Conservation (phyloP, 345 rosid genomes). For the Lenwebbia sp. region DNA sequence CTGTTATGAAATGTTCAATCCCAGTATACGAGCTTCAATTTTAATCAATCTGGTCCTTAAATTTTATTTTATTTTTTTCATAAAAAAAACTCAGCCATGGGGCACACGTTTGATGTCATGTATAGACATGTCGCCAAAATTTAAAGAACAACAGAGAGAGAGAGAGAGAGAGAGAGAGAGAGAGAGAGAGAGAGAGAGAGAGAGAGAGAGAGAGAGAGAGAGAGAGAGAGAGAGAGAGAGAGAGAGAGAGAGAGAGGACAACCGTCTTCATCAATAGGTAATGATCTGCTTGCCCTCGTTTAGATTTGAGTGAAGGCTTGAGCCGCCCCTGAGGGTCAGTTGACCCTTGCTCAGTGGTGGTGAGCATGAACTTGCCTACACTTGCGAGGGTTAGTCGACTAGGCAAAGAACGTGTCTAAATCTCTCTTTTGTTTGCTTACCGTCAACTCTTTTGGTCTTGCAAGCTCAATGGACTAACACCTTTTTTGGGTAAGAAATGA, state of each 20-base stretch:
- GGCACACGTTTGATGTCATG: background rate
- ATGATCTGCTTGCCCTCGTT: rapidly evolving
- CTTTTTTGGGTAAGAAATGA: background rate
- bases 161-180: too few relatives aligned
- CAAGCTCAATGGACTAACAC: background rate
- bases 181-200: too few relatives aligned
- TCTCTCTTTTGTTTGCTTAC: background rate
- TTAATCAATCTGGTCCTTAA: background rate
- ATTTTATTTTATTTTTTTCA: too few relatives aligned
- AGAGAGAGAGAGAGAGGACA: background rate
- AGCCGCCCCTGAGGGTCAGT: background rate
- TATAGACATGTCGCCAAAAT: background rate
- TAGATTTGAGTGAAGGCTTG: background rate
- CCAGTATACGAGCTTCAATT: background rate
- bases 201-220: too few relatives aligned
- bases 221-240: too few relatives aligned
- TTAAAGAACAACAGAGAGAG: background rate
- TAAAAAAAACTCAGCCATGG: background rate
- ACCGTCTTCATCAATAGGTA: rapidly evolving
- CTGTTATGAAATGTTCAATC: background rate
- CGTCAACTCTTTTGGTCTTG: background rate
- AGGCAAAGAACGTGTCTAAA: background rate
- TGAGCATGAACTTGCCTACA: background rate
- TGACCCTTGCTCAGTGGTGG: background rate
- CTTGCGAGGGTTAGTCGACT: background rate